A percentile compares a stretch with the other conserved stretches of the same genome.
Conservation (phyloP, 768 basidiomycete genomes). For the Vishniacozyma victoriae region DNA sequence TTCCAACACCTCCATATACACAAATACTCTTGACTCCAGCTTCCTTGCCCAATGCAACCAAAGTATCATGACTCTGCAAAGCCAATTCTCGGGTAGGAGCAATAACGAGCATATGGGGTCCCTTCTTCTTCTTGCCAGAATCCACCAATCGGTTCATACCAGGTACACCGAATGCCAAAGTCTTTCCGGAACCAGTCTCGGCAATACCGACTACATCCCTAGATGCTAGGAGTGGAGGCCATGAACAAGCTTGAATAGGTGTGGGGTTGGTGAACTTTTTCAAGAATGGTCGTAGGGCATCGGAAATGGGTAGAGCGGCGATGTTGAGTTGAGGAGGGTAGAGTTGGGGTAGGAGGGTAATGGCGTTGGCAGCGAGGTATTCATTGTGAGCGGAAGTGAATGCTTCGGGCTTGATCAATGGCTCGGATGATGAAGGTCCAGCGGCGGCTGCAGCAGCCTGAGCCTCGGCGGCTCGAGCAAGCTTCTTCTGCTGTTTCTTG, state of each 20-base stretch:
- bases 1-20: constrained; percentile 90
- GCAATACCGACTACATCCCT: constrained; percentile 85
- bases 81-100: constrained; percentile 96
- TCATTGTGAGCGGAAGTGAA: constrained; percentile 53
- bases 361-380: constrained; percentile 66
- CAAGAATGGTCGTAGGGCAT: constrained; percentile 60
- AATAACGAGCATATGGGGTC: constrained; percentile 60
- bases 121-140: constrained; percentile 13
- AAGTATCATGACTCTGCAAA: constrained; percentile 83
- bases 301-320: constrained; percentile 61
- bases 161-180: constrained; percentile 90
- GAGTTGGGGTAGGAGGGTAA: constrained; percentile 59
- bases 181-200: constrained; percentile 91
- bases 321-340: constrained; percentile 70
- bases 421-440: constrained; percentile 2
- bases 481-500: constrained; percentile 34
- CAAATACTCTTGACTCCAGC: constrained; percentile 71
- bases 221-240: constrained; percentile 74
- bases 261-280: constrained; percentile 76
- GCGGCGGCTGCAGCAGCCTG: constrained; percentile 14
- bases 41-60: constrained; percentile 67
- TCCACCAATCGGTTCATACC: constrained; percentile 61
- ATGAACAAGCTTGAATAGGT: constrained; percentile 90
- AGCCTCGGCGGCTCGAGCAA: constrained; percentile 19
- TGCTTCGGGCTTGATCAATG: constrained; percentile 40